Evolutionary conservation across 2,329 filamentous ascomycete species (phyloP).

Genomic region (Colletotrichum australisinense): DNA sequence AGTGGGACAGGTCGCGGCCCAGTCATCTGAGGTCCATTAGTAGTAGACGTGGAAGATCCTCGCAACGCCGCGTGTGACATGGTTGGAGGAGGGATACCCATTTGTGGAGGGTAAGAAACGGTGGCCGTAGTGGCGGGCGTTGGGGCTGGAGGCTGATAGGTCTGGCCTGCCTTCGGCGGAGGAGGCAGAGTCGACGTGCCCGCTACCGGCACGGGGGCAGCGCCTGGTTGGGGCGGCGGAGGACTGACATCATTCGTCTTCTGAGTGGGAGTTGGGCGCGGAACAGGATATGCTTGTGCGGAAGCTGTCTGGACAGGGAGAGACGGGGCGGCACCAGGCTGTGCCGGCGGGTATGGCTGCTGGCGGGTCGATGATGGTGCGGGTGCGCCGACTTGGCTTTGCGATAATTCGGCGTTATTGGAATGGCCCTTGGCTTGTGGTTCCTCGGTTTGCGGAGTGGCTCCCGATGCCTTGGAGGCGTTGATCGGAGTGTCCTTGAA

Average conservation of each 20-base stretch:
- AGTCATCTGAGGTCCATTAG: slow-evolving; percentile 42
- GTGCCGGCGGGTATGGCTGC: slow-evolving; percentile 53
- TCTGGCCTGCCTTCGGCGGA: slow-evolving; percentile 63
- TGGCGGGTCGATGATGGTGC: slow-evolving; percentile 38
- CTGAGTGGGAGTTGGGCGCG: slow-evolving; percentile 57
- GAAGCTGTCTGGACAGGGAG: slow-evolving; percentile 57
- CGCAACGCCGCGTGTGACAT: slow-evolving; percentile 54
- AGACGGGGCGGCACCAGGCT: slow-evolving; percentile 58
- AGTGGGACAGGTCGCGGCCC: slow-evolving; percentile 42
- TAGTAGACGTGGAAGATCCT: slow-evolving; percentile 57
- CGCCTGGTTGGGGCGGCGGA: slow-evolving; percentile 68
- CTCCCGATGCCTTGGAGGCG: slow-evolving; percentile 62
- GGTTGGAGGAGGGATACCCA: slow-evolving; percentile 62
- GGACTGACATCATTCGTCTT: slow-evolving; percentile 50
- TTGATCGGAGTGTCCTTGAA: slow-evolving; percentile 70
- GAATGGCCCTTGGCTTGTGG: slow-evolving; percentile 6
- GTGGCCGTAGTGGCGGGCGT: slow-evolving; percentile 45
- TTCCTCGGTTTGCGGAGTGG: slow-evolving; percentile 57
- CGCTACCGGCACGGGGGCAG: slow-evolving; percentile 57
- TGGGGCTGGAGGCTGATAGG: slow-evolving; percentile 48
- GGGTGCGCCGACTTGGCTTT: slow-evolving; percentile 37
- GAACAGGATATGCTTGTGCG: slow-evolving; percentile 46
- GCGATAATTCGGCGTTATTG: slow-evolving; percentile 34
- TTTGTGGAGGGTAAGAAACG: slow-evolving; percentile 57
- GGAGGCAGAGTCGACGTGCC: slow-evolving; percentile 54